phyloP scores from a whole-genome alignment of 176 grass and related monocot genomes.

The Oryza glaberrima region DNA sequence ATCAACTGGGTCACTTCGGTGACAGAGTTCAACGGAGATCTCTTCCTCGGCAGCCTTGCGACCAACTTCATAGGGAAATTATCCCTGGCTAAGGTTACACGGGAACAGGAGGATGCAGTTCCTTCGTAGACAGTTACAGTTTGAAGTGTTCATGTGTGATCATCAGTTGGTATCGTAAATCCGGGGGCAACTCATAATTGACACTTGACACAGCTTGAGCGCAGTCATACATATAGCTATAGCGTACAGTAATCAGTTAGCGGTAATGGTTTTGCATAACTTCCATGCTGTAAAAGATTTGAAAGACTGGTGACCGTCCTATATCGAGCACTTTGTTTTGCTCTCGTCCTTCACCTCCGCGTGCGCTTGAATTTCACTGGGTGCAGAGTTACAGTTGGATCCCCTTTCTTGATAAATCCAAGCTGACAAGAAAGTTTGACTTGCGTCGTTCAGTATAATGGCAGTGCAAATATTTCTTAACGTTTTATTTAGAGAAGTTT shows the following conservation, averaged over 20 bases:
- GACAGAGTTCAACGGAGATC: conserved; percentile 60
- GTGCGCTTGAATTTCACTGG: background rate
- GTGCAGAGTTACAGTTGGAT: conserved; percentile 9
- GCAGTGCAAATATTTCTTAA: background rate
- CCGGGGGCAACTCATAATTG: background rate
- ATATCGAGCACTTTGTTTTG: background rate
- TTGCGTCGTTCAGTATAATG: background rate
- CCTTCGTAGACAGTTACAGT: too few relatives aligned
- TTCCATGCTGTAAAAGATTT: background rate
- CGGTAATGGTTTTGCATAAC: conserved; percentile 7
- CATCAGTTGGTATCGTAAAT: background rate
- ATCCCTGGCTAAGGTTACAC: conserved; percentile 31
- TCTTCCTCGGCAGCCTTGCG: conserved; percentile 59
- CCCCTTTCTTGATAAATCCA: conserved; percentile 25
- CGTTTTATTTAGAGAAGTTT: too few relatives aligned
- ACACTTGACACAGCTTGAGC: background rate
- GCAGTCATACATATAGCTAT: background rate
- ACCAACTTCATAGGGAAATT: conserved; percentile 69
- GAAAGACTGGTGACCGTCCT: background rate
- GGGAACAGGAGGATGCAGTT: background rate
- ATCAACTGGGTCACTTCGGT: conserved; percentile 61
- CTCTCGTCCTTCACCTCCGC: background rate
- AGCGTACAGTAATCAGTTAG: background rate
- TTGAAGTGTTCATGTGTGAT: background rate
- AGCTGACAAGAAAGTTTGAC: conserved; percentile 11